Conservation (phyloP, 148 eudicot species). For the Pharnaceum exiguum region DNA sequence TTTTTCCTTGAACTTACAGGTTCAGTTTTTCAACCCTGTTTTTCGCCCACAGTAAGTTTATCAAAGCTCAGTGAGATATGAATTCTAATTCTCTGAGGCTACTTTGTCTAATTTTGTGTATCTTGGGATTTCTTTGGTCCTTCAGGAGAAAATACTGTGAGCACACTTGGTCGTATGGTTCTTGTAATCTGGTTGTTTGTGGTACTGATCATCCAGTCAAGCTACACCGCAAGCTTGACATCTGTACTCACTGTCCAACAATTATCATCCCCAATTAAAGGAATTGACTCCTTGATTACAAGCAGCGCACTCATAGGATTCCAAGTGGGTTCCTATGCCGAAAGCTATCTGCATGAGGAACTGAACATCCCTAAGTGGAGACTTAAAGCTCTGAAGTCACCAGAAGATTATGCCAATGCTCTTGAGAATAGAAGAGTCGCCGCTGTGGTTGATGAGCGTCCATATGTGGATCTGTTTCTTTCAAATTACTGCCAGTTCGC, state of each 20-base stretch:
- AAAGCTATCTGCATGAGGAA: slow-evolving; percentile 57
- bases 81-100: too few species aligned
- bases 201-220: slow-evolving; percentile 74
- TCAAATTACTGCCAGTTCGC: slow-evolving; percentile 55
- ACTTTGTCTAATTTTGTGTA: too few species aligned
- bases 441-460: slow-evolving; percentile 88
- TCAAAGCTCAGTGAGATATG: slow-evolving; percentile 1
- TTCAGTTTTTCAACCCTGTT: slow-evolving; percentile 88
- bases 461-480: slow-evolving; percentile 66
- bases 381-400: slow-evolving; percentile 61
- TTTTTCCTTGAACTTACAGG: slow-evolving; percentile 52
- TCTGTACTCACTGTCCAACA: slow-evolving; percentile 87
- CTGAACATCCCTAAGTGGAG: slow-evolving; percentile 64
- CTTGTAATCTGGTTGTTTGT: slow-evolving; percentile 86
- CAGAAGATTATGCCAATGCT: slow-evolving; percentile 61
- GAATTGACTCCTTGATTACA: slow-evolving; percentile 61
- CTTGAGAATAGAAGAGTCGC: slow-evolving; percentile 58
- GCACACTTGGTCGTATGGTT: slow-evolving; percentile 79
- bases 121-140: slow-evolving; percentile 6
- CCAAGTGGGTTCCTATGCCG: slow-evolving; percentile 80
- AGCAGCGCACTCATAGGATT: slow-evolving; percentile 53
- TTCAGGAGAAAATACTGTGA: slow-evolving; percentile 86
- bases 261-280: slow-evolving; percentile 57
- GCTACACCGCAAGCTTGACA: slow-evolving; percentile 93
- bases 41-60: slow-evolving; percentile 65